Base-by-base conservation (phyloP, 139 green algal genomes). In the Coccomyxa sp. region DNA sequence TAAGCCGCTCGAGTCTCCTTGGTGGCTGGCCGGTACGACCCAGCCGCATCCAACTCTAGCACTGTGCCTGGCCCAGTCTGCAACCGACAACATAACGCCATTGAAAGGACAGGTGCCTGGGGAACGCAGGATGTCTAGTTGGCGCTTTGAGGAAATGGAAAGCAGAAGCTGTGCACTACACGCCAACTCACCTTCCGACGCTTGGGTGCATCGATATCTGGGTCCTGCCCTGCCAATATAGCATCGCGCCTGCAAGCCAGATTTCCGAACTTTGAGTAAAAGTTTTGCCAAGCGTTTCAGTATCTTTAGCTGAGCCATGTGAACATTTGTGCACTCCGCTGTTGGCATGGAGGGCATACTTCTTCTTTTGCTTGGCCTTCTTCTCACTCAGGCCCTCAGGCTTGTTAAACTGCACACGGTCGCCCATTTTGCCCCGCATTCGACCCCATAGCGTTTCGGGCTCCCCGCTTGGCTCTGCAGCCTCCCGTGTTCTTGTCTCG, bases 1-100 rank as follows among this genome's bases (percentile, higher is more conserved):
- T 99, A 99, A 11, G 97, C 97, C 28, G 92, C 92, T 13, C 92
- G 87, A 32, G 97, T 99, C 86, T 98, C 97, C 80, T 86, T 90
- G 82, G 90, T 98, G 88, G 82, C 90, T 30, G 91, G 96, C 18
- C 88, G 84, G 83, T 97, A 97, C 31, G 91, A 78, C 16, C 88
- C 92, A 67, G 91, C 92, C 18, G 88, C 91, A 59, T 97, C 94
- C 59, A 97, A 58, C 75, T 97, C 93, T 82, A 98, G 84, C 25
- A 98, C 93, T 57, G 80, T 93, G 27, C 86, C 87, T 27, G 27
- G 84, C 32, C 60, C 87, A 15, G 38, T 78, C 75, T 82, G 74
- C 81, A 31, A 17, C 13, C 18, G 63, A 71, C 63, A 71, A 28
- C 63, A 71, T 21, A 9, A 25, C 9, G 21, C 18, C 63, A 71